Percentiles rank a stretch among this genome's conserved stretches.
Conservation (phyloP, 1,284 basidiomycete species). For the Hymenochaete sp. region DNA sequence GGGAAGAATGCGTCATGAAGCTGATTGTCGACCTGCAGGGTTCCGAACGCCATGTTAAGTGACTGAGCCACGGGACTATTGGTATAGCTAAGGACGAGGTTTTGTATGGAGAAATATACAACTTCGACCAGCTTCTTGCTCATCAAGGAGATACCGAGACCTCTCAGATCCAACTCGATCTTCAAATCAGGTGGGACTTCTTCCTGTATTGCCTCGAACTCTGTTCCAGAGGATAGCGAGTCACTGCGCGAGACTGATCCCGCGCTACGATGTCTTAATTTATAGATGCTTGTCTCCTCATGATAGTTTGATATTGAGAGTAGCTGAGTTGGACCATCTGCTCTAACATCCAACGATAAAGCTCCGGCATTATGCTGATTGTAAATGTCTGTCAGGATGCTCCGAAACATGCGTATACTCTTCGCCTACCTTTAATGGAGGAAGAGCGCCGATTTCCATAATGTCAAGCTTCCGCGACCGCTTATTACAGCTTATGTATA, state of each 20-base stretch:
- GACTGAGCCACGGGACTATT: conserved; percentile 79
- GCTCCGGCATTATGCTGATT: conserved; percentile 43
- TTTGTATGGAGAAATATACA: conserved; percentile 78
- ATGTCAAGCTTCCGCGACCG: conserved; percentile 78
- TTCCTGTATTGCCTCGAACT: conserved; percentile 88
- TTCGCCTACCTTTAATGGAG: conserved; percentile 84
- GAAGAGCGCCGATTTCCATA: conserved; percentile 91
- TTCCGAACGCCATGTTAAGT: conserved; percentile 78
- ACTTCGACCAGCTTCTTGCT: conserved; percentile 88
- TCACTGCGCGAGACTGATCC: conserved; percentile 56
- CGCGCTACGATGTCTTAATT: conserved; percentile 57
- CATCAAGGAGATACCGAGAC: conserved; percentile 89
- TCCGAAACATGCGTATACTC: conserved; percentile 21
- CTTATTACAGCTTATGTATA: conserved; percentile 61
- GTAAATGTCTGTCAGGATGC: conserved; percentile 2
- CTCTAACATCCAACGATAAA: conserved; percentile 89
- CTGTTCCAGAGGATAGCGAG: conserved; percentile 57
- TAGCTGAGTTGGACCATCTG: conserved; percentile 82
- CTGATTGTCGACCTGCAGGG: conserved; percentile 95
- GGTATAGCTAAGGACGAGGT: conserved; percentile 80
- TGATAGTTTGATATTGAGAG: conserved; percentile 85
- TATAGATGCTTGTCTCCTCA: conserved; percentile 83
- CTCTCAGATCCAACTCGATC: conserved; percentile 75
- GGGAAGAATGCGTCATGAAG: conserved; percentile 95
- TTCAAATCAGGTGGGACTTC: conserved; percentile 62